phyloP scores from a whole-genome alignment of 441 rosid genomes.

The Kokia cookei region DNA sequence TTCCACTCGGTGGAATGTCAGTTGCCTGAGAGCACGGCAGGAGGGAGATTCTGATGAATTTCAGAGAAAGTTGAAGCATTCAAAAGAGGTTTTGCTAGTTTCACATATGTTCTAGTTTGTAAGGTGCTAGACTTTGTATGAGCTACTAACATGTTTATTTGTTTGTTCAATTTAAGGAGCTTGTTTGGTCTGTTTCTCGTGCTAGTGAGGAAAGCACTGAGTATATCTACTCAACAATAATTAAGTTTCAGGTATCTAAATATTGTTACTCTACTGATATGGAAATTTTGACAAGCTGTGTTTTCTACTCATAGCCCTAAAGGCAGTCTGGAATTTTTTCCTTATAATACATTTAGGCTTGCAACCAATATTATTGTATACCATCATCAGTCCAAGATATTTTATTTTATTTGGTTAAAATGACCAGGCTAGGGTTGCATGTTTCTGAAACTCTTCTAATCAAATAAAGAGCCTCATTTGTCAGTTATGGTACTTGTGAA shows the following conservation, averaged over 20 bases:
- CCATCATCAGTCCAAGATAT: not conserved
- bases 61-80: conserved; percentile 44
- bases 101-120: conserved; percentile 1
- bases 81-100: conserved; percentile 64
- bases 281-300: not conserved
- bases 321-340: not conserved
- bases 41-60: conserved; percentile 84
- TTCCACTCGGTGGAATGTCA: conserved; percentile 27
- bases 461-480: not conserved
- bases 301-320: not conserved
- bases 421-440: not conserved
- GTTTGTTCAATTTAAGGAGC: conserved; percentile 49
- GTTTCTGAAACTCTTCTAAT: not conserved
- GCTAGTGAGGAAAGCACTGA: conserved; percentile 95
- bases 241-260: conserved; percentile 77
- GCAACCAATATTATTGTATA: not conserved
- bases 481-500: not conserved
- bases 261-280: not conserved
- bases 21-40: conserved; percentile 85
- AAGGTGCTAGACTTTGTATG: conserved; percentile 12
- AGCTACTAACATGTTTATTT: conserved; percentile 9
- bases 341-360: not conserved
- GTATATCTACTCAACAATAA: conserved; percentile 69
- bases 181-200: conserved; percentile 62
- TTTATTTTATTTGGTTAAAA: not conserved